These are phyloP conservation scores for Starmerella floricola DNA, from an alignment of 805 yeast species.

Conservation along the genomic window DNA sequence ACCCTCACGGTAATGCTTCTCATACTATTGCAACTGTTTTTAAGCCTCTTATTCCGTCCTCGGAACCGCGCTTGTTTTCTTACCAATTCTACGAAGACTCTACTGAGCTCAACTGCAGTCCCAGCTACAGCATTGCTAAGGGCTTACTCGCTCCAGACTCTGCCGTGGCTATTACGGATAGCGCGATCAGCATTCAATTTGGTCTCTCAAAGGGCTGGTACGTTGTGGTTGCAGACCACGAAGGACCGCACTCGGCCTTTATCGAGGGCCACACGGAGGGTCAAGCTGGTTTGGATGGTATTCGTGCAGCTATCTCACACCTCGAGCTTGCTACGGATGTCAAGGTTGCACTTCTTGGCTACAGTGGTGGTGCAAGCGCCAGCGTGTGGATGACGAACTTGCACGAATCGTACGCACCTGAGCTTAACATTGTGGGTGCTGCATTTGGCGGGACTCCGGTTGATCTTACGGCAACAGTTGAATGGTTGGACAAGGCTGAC, in stretches of 20 bases:
- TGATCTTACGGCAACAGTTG: conserved; percentile 16
- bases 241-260: conserved; percentile 25
- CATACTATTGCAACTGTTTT: conserved; percentile 18
- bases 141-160: conserved; percentile 10
- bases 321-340: neutral
- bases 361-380: conserved; percentile 19
- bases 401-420: conserved; percentile 24
- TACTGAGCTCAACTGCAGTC: conserved; percentile 22
- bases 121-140: conserved; percentile 18
- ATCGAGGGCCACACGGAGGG: conserved; percentile 25
- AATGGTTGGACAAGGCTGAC: conserved; percentile 8
- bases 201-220: conserved; percentile 16
- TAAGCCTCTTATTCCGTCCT: conserved; percentile 8
- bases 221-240: conserved; percentile 24
- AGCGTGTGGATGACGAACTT: conserved; percentile 26
- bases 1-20: conserved; percentile 8
- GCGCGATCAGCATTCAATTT: conserved; percentile 7
- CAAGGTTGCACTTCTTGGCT: conserved; percentile 6
- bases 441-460: conserved; percentile 18
- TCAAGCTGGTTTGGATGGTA: conserved; percentile 23
- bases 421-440: conserved; percentile 22
- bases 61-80: conserved; percentile 16
- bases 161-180: conserved; percentile 3
- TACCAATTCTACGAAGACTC: conserved; percentile 24
- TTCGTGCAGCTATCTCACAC: conserved; percentile 17